Conservation (phyloP, 495 filamentous ascomycete species). For the Neurospora terricola region DNA sequence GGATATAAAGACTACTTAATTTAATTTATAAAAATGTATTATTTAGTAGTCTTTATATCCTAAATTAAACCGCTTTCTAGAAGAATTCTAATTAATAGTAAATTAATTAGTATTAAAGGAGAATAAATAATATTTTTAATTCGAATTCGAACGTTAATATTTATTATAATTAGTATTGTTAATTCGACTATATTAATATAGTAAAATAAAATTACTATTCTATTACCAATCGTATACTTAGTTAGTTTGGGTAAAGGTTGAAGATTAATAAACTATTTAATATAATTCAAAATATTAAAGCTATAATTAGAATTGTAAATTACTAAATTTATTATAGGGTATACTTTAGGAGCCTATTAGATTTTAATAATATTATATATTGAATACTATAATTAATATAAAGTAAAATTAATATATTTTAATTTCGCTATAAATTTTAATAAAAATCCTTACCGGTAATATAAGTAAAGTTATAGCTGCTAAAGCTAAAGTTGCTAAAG, state of each 20-base stretch:
- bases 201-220: background rate
- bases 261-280: background rate
- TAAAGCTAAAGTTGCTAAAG: no score
- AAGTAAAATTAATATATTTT: background rate
- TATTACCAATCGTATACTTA: background rate
- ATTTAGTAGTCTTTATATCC: background rate
- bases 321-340: background rate
- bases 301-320: background rate
- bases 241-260: background rate
- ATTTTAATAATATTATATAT: background rate
- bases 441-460: background rate
- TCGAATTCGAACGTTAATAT: background rate
- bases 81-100: background rate
- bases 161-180: no score
- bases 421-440: background rate
- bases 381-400: background rate
- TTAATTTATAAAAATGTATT: no score
- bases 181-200: background rate
- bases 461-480: no score
- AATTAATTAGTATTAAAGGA: background rate
- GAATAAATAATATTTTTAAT: background rate
- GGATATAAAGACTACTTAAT: no score
- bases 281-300: background rate
- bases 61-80: background rate
- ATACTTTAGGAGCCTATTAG: background rate